Evolutionary conservation across 164 flowering plant genomes (phyloP).

Genomic region (Macadamia tetraphylla): DNA sequence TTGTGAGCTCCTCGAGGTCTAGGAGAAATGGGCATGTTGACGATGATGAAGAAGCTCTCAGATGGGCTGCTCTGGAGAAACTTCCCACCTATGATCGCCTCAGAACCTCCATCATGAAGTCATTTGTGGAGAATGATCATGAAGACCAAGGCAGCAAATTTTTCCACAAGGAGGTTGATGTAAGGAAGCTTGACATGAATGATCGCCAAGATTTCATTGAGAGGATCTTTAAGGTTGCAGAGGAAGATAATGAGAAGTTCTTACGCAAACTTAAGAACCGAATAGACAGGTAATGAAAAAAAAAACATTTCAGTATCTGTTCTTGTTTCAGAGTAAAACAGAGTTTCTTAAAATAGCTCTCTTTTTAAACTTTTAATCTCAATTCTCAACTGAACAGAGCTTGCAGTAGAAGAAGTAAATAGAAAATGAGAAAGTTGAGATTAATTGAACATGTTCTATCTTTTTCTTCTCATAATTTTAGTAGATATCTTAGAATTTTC

Average conservation of each 20-base stretch:
- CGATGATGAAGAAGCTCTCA: constrained; percentile 83
- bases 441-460: too few species aligned
- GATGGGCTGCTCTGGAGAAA: constrained; percentile 88
- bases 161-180: constrained; percentile 61
- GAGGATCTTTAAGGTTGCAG: constrained; percentile 29
- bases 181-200: constrained; percentile 52
- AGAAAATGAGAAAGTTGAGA: too few species aligned
- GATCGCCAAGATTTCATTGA: constrained; percentile 50
- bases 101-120: constrained; percentile 64
- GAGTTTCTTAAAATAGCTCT: too few species aligned
- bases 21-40: constrained; percentile 31
- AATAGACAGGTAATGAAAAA: constrained; percentile 24
- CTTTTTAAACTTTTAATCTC: neutral
- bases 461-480: too few species aligned
- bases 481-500: too few species aligned
- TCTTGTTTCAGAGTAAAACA: neutral
- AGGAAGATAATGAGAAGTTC: constrained; percentile 41
- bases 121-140: constrained; percentile 33
- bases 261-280: constrained; percentile 28
- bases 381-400: neutral
- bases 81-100: constrained; percentile 81
- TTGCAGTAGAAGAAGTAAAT: too few species aligned
- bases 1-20: constrained; percentile 22
- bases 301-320: neutral
- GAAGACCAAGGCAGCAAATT: constrained; percentile 1